Evolutionary conservation across 148 eudicot genomes (phyloP), one percentile per base, ranked within the genome.

Genomic region (Silene uniflora): DNA sequence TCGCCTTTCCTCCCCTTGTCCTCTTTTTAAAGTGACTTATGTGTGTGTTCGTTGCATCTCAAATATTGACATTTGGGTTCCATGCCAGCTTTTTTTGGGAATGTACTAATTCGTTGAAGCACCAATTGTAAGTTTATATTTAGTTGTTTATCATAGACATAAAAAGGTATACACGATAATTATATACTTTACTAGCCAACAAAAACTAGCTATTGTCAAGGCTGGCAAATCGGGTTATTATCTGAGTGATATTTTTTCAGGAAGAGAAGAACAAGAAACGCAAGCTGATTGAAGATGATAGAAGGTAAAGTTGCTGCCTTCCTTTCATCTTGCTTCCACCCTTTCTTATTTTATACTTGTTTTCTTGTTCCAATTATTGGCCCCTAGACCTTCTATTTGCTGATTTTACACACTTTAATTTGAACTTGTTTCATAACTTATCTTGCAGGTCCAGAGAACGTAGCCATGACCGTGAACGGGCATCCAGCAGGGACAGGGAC

Each of bases 381-480:
- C 61, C 47, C 19, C 22, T 3, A 25, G 9, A 71, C 24, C 46
- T 68, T 25, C 59, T 6, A 52, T 60, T 21, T 11, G 12, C 29
- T 7, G 7, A 27, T 62, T 39, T 24, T 25, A 14, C 44, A 42
- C 44, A 11, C n/a, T 55, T 47, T 2, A 21, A 21, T 60, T 24
- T 77, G 70, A 24, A 13, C 4, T 24, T 7, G 19, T 10, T 65
- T n/a, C n/a, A n/a, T 39, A 62, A 25, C 24, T 42, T 24, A 42
- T 60, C 62, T 39, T 83, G 76, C 82, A 95, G 98, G 84, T 89
- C 97, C 21, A 92, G 85, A 82, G 98, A 95, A 76, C 86, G 89
- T 65, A 91, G 86, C 78, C 85, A 84, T 55, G 92, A 88, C 22
- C 81, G 82, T 63, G 98, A 86, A 22, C 81, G 90, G 27, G 92